A percentile compares a stretch with the other conserved stretches of the same genome.
phyloP scores from a whole-genome alignment of 2,329 filamentous ascomycete species.

The Verruconis gallopava region DNA sequence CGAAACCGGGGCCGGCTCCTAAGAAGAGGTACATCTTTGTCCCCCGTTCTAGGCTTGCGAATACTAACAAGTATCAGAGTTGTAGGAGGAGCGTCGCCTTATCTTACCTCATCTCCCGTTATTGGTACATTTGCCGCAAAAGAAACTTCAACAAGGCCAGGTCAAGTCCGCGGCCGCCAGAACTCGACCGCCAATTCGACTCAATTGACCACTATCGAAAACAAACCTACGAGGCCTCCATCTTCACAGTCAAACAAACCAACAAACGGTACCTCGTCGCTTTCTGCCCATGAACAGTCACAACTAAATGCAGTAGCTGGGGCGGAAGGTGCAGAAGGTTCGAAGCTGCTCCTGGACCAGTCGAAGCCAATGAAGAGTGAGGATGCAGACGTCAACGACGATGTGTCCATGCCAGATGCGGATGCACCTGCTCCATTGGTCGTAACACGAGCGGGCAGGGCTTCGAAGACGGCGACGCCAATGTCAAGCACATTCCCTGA shows the following conservation, averaged over 20 bases:
- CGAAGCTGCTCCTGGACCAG: conserved; percentile 17
- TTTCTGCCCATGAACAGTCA: conserved; percentile 5
- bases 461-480: conserved; percentile 37
- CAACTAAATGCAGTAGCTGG: conserved; percentile 3
- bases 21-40: conserved; percentile 8
- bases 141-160: conserved; percentile 44
- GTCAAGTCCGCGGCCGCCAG: conserved; percentile 60
- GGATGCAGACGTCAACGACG: conserved; percentile 32
- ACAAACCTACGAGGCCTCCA: conserved; percentile 31
- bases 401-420: conserved; percentile 10
- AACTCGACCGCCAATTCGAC: conserved; percentile 39
- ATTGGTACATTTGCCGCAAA: conserved; percentile 54
- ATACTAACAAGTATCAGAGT: conserved; percentile 24
- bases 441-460: conserved; percentile 26
- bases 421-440: conserved; percentile 4
- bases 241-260: conserved; percentile 49
- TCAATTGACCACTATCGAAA: conserved; percentile 4
- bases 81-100: conserved; percentile 50
- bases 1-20: conserved; percentile 52
- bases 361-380: conserved; percentile 37
- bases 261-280: conserved; percentile 35
- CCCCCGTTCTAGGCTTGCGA: no score
- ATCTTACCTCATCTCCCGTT: conserved; percentile 63
- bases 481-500: conserved; percentile 30
- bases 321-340: conserved; percentile 13